A percentile compares a stretch with the other conserved stretches of the same genome.
phyloP scores from a whole-genome alignment of 2,329 filamentous ascomycete genomes.

The Phaeophleospora eucalypticola region DNA sequence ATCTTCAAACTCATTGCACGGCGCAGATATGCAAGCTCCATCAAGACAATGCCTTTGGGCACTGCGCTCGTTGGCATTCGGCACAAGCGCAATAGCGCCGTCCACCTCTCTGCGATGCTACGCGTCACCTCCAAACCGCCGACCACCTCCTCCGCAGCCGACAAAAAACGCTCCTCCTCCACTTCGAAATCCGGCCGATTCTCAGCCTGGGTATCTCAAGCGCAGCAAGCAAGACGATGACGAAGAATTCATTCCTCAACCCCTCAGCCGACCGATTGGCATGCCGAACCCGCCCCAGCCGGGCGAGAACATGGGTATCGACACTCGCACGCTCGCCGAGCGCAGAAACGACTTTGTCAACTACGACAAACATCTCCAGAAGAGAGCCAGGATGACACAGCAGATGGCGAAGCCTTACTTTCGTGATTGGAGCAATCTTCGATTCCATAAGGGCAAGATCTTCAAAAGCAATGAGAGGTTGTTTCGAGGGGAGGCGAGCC shows the following conservation, averaged over 20 bases:
- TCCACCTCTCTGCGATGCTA: constrained; percentile 19
- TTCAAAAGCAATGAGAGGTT: constrained; percentile 81
- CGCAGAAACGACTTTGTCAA: constrained; percentile 75
- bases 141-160: constrained; percentile 17
- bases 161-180: constrained; percentile 11
- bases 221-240: constrained; percentile 26
- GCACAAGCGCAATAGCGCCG: constrained; percentile 8
- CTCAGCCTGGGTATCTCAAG: constrained; percentile 21
- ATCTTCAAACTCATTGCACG: no score
- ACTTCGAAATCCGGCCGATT: constrained; percentile 14
- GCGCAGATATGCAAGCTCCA: constrained; percentile 34
- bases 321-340: constrained; percentile 62
- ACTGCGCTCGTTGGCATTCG: constrained; percentile 25
- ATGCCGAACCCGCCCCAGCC: constrained; percentile 66
- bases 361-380: constrained; percentile 76
- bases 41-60: constrained; percentile 27
- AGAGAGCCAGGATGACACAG: constrained; percentile 69
- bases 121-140: constrained; percentile 17
- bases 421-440: constrained; percentile 86
- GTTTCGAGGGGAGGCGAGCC: constrained; percentile 74
- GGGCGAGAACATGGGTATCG: constrained; percentile 79
- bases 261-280: constrained; percentile 72
- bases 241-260: constrained; percentile 48
- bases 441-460: constrained; percentile 79
- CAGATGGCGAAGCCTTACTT: constrained; percentile 87